Evolutionary conservation across 257 asterid genomes (phyloP).

Genomic region (Solanum ahanhuiri): DNA sequence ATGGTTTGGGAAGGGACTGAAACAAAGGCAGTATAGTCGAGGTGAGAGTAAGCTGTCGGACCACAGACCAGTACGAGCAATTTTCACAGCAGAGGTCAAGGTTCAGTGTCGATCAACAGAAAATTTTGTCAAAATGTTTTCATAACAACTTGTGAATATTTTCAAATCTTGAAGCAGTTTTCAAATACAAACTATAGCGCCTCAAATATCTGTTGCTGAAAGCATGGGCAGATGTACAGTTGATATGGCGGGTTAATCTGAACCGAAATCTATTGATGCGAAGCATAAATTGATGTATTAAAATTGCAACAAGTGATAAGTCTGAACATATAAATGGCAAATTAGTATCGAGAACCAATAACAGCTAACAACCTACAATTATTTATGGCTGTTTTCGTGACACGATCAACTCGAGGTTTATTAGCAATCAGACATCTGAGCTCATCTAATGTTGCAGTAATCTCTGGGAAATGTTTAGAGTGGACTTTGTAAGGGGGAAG

Average conservation of each 20-base stretch:
- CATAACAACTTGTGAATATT: not conserved
- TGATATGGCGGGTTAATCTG: not conserved
- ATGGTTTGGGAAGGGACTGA: slow-evolving; percentile 50
- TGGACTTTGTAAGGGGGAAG: not conserved
- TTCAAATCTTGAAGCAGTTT: not conserved
- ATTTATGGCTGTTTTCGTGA: not conserved
- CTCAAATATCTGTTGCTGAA: not conserved
- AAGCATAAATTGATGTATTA: not conserved
- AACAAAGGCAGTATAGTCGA: slow-evolving; percentile 41
- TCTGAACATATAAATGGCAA: not conserved
- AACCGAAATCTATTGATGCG: not conserved
- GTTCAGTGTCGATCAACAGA: not conserved
- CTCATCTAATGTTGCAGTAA: not conserved
- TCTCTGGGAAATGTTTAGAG: not conserved
- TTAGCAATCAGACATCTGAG: not conserved
- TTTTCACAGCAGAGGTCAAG: slow-evolving; percentile 31
- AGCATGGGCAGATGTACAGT: not conserved
- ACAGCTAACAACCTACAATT: not conserved
- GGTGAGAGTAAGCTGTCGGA: slow-evolving; percentile 47
- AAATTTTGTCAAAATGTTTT: not conserved
- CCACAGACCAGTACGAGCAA: slow-evolving; percentile 57
- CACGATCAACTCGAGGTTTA: not conserved
- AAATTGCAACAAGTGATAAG: not conserved
- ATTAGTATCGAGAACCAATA: not conserved
- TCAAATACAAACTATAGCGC: not conserved